Evolutionary conservation across 164 flowering plant species (phyloP).

Genomic region (Litsea cubeba): DNA sequence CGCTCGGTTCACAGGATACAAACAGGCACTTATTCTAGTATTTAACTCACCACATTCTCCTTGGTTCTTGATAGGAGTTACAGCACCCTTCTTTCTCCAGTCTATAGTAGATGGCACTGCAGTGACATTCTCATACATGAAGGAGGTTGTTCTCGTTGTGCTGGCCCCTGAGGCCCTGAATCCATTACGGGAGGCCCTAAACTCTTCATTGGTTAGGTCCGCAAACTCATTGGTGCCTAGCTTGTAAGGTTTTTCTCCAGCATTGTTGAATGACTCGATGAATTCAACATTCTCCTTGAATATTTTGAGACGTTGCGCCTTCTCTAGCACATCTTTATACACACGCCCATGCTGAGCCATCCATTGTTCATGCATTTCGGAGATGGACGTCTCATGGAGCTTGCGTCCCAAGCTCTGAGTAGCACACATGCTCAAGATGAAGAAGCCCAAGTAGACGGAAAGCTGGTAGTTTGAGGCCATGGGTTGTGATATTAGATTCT

Average conservation of each 20-base stretch:
- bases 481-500: background rate
- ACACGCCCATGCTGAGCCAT: constrained; percentile 28
- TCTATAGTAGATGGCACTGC: constrained; percentile 21
- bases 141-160: constrained; percentile 6
- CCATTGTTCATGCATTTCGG: constrained; percentile 36
- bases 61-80: constrained; percentile 32
- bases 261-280: constrained; percentile 7
- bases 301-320: constrained; percentile 25
- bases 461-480: background rate
- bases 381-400: constrained; percentile 17
- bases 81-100: constrained; percentile 37
- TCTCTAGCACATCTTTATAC: constrained; percentile 32
- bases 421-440: constrained; percentile 8
- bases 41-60: constrained; percentile 30
- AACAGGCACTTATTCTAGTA: background rate
- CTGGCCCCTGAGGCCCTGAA: background rate
- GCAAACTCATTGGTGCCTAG: constrained; percentile 32
- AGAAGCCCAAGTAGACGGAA: background rate
- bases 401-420: constrained; percentile 16
- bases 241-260: constrained; percentile 11
- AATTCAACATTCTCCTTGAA: constrained; percentile 2
- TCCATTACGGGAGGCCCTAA: constrained; percentile 14
- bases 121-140: constrained; percentile 27
- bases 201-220: constrained; percentile 37
- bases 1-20: background rate